phyloP scores from a whole-genome alignment of 176 grass and related monocot species.

The Dactylis glomerata region DNA sequence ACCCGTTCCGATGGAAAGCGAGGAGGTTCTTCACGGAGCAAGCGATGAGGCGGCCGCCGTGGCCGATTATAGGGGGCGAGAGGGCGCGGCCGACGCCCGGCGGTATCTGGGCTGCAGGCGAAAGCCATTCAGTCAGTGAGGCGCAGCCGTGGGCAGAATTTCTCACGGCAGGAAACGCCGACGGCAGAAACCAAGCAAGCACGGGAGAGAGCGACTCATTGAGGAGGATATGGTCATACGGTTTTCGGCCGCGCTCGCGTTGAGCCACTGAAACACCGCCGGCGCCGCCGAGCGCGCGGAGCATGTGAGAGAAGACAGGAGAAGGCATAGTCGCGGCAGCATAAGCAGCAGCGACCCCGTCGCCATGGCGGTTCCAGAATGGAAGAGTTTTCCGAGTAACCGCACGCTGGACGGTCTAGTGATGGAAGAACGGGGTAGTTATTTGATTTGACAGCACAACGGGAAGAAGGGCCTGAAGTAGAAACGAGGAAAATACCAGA shows the following conservation, averaged over 20 bases:
- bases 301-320: conserved; percentile 9
- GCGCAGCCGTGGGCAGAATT: not conserved
- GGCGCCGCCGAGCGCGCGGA: not conserved
- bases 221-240: not conserved
- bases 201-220: not conserved
- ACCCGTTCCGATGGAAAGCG: conserved; percentile 54
- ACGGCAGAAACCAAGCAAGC: not conserved
- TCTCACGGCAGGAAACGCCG: not conserved
- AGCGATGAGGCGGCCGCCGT: conserved; percentile 50
- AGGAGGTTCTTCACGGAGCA: conserved; percentile 64
- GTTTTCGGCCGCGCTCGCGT: not conserved
- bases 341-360: not conserved
- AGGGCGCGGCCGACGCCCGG: conserved; percentile 20
- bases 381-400: not conserved
- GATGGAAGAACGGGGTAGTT: not conserved
- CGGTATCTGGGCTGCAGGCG: conserved; percentile 26
- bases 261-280: not conserved
- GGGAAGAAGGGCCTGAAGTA: too few species aligned
- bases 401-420: not conserved
- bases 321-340: conserved; percentile 18
- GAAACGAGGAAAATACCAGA: too few species aligned
- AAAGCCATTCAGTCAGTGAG: not conserved
- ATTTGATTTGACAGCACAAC: not conserved
- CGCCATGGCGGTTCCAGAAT: conserved; percentile 1
- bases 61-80: conserved; percentile 39